Base-by-base conservation (phyloP, 805 yeast species). In the Wickerhamiella kurtzmanii region DNA sequence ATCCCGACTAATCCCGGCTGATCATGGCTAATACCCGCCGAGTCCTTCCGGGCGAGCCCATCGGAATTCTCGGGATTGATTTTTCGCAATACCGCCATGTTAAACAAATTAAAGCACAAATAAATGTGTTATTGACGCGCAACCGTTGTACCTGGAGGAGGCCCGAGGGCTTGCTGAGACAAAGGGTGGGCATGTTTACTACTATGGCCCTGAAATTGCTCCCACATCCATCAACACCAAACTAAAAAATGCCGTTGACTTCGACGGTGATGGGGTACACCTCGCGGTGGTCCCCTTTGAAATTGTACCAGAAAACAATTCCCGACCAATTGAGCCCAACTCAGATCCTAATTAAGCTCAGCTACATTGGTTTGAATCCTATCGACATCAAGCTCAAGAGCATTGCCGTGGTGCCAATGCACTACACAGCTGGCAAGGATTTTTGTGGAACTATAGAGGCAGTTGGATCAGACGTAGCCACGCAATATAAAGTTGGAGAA, bases 401-500 rank as follows among this genome's bases (percentile, higher is more conserved):
- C 15, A 37, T 55, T 19, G 37, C 52, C 5, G 35, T 50, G 35
- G 17, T 46, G 22, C 45, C 47, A 41, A 19, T 16, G 25, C 41
- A 17, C 22, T 35, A 76, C 53, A 87, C 88, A 19, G 59, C 82
- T 20, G 88, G 89, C 1, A 73, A 80, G 56, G 88, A 80, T 54
- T 82, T 74, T 60, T 66, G 77, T 19, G 94, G 94, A 19, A 63
- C 64, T 4, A 66, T 82, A 19, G 68, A 69, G 2, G 72, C 71
- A 20, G 75, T 77, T 17, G 89, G 89, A 4, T 58, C 61, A 8
- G 65, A 66, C 13, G 54, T 66, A 40, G 58, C 53, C n/a, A 51
- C 56, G 17, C 52, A 57, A 36, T 77, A 59, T 55, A 61, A 61
- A n/a, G 74, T 67, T 22, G 89, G 88, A 32, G 81, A 77, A 54